Percentiles rank a stretch among this genome's conserved stretches.
Evolutionary conservation across 176 grass and related monocot genomes (phyloP).

Genomic region (Puya raimondii): DNA sequence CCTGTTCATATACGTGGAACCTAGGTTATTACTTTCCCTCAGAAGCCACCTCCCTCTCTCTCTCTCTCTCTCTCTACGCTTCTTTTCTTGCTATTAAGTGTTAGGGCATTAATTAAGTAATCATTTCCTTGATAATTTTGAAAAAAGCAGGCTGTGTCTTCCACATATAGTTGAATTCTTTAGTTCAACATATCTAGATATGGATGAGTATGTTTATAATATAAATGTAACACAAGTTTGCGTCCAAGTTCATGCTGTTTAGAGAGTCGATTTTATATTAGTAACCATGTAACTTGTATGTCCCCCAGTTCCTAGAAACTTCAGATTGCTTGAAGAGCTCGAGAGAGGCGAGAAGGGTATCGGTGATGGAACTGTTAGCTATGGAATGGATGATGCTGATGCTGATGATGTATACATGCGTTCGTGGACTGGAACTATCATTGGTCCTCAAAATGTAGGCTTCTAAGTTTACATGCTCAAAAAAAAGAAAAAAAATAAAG

Average conservation of each 20-base stretch:
- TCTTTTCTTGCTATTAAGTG: too few species aligned
- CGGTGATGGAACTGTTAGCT: conserved; percentile 81
- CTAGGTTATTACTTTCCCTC: too few species aligned
- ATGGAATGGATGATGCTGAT: conserved; percentile 89
- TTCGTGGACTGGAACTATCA: conserved; percentile 82
- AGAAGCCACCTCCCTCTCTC: too few species aligned
- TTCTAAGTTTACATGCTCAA: conserved; percentile 2
- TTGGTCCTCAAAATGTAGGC: conserved; percentile 65
- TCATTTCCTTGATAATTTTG: too few species aligned
- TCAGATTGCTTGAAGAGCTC: conserved; percentile 73
- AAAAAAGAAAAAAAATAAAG: too few species aligned
- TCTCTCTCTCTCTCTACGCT: too few species aligned
- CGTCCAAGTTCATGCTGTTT: not conserved
- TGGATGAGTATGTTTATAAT: not conserved
- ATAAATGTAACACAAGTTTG: not conserved
- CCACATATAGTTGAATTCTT: not conserved
- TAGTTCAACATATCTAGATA: not conserved
- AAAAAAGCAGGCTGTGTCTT: not conserved
- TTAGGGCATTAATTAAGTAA: too few species aligned
- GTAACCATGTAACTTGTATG: not conserved
- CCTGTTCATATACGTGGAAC: too few species aligned
- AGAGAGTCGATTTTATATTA: not conserved
- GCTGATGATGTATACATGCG: conserved; percentile 77
- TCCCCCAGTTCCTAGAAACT: conserved; percentile 69
- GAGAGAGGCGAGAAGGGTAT: conserved; percentile 78